Base-by-base conservation (phyloP, 164 flowering plant species). In the Liriodendron chinense region DNA sequence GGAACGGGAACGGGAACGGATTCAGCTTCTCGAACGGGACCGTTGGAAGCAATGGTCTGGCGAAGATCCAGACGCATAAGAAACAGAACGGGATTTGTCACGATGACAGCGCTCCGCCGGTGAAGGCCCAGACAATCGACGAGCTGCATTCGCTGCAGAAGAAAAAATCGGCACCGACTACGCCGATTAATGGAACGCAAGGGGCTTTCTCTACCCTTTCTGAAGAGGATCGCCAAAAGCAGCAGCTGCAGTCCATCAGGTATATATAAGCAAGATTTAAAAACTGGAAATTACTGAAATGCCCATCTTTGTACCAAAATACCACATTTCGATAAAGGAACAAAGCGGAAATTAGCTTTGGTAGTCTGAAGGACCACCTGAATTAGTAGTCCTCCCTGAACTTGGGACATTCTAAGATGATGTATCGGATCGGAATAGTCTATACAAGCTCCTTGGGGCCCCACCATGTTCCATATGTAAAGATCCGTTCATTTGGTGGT, bases 191-290 rank as follows among this genome's bases (percentile, higher is more conserved):
- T 1, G 90, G 82, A 9, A 14, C 63, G 12, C 82, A 72, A 47
- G 87, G 82, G 14, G 71, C 88, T 43, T 83, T 85, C 56, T 64
- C 87, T 8, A 34, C 79, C 5, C 0, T 87, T 23, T 83, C 97
- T n/a, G 96, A 96, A 57, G 97, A 86, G 22, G 93, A 90, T 0
- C 93, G 97, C 75, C 88, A 87, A n/a, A 86, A 86, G 53, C 95
- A 83, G 79, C 98, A 94, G 80, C 94, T 96, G 9, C 96, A 96
- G 81, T 96, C 99, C 71, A 96, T 96, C 85, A 96, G 99, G 98
- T 93, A 79, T 34, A 34, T 34, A 7, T 34, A 34, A 34, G 6
- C 6, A 34, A 34, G 43, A 34, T 34, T 34, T 34, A 4, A 34
- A 34, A 34, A 34, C 6, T 34, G 43, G 43, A 34, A 34, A 34